Conservation (phyloP, 805 yeast species). For the Wickerhamiella parazyma region DNA sequence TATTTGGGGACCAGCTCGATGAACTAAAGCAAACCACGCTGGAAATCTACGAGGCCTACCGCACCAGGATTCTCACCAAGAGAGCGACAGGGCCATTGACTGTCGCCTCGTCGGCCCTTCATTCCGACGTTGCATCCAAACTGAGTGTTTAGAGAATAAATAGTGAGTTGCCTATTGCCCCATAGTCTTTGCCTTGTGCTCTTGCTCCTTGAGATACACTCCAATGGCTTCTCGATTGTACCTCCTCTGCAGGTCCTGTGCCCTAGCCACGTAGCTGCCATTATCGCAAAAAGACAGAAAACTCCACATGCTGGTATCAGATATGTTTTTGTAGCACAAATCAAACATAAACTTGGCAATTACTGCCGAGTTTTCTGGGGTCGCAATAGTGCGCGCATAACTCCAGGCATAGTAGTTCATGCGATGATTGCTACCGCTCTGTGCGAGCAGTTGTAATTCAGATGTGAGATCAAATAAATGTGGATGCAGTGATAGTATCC, state of each 20-base stretch:
- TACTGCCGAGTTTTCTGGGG: slow-evolving; percentile 9
- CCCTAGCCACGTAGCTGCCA: slow-evolving; percentile 5
- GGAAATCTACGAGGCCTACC: slow-evolving; percentile 34
- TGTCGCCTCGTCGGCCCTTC: neutral
- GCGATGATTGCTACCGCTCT: slow-evolving; percentile 31
- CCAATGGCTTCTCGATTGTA: slow-evolving; percentile 16
- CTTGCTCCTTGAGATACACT: slow-evolving; percentile 6
- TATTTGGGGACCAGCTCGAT: slow-evolving; percentile 59
- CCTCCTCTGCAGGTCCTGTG: slow-evolving; percentile 4
- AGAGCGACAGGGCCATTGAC: slow-evolving; percentile 10
- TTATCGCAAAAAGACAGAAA: slow-evolving; percentile 16
- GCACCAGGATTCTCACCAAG: slow-evolving; percentile 50
- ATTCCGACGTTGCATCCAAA: neutral
- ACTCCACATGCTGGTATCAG: slow-evolving; percentile 27
- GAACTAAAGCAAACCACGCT: slow-evolving; percentile 59
- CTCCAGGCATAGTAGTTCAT: slow-evolving; percentile 38
- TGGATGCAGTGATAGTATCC: slow-evolving; percentile 16
- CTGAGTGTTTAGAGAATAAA: neutral
- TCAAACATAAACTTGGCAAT: neutral
- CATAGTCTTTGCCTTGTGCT: neutral
- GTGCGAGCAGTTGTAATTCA: slow-evolving; percentile 23
- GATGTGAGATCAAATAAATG: slow-evolving; percentile 6
- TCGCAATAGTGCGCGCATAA: slow-evolving; percentile 26
- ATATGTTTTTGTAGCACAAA: slow-evolving; percentile 17
- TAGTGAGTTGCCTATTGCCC: too few relatives aligned